Conservation (phyloP, 352 stramenopile genomes). For the Aphanomyces euteiches region DNA sequence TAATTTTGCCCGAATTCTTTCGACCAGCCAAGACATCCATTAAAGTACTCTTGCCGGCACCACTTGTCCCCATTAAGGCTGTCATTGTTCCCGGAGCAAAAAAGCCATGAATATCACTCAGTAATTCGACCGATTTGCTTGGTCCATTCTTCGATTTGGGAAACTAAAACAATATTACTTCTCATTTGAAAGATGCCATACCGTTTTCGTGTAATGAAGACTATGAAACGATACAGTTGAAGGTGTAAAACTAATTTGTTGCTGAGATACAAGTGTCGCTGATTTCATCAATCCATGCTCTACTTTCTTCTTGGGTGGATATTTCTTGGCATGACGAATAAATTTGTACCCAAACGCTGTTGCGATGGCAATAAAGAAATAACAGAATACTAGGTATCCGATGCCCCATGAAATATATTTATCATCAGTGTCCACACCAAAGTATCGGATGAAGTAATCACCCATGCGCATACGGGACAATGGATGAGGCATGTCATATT, state of each 20-base stretch:
- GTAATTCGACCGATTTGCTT: conserved; percentile 52
- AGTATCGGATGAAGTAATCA: conserved; percentile 24
- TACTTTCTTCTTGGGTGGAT: neutral
- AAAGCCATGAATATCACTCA: conserved; percentile 53
- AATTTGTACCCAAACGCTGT: conserved; percentile 16
- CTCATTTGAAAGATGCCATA: conserved; percentile 34
- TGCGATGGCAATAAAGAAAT: conserved; percentile 17
- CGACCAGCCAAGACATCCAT: conserved; percentile 92
- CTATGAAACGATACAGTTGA: neutral
- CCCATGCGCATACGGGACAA: conserved; percentile 15
- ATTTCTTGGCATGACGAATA: conserved; percentile 18
- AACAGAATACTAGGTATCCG: conserved; percentile 4
- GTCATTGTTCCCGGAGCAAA: conserved; percentile 52
- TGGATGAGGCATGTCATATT: conserved; percentile 5
- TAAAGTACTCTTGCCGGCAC: conserved; percentile 92
- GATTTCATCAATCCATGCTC: no score
- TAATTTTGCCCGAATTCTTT: conserved; percentile 87
- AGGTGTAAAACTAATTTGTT: neutral
- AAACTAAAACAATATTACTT: neutral
- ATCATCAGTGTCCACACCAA: neutral
- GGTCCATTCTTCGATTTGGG: neutral
- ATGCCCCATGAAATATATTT: conserved; percentile 18
- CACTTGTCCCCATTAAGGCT: conserved; percentile 68
- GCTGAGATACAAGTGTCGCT: neutral
- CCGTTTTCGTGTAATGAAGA: neutral